These are phyloP conservation scores for Starmera quercuum DNA, from an alignment of 805 yeast species.

Conservation along the genomic window DNA sequence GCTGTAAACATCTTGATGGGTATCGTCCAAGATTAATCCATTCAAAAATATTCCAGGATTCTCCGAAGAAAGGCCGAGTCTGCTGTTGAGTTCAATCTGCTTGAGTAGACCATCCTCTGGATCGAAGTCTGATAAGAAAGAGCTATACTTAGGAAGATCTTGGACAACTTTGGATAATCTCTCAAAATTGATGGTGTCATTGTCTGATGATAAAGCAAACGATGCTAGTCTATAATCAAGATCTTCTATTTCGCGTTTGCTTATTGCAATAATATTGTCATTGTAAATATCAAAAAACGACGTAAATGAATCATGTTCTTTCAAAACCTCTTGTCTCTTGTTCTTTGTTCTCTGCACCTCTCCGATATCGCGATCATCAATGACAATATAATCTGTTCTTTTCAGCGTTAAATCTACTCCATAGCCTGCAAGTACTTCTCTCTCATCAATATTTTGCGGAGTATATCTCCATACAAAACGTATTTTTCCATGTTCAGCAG, in stretches of 20 bases:
- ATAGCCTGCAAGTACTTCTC: constrained; percentile 44
- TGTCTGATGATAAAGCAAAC: constrained; percentile 13
- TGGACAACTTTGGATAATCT: constrained; percentile 31
- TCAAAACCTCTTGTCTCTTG: constrained; percentile 18
- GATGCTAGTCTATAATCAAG: constrained; percentile 36
- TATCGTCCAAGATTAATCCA: constrained; percentile 52
- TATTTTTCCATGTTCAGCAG: constrained; percentile 57
- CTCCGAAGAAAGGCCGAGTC: constrained; percentile 30
- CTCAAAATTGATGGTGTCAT: constrained; percentile 24
- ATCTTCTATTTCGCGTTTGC: constrained; percentile 23
- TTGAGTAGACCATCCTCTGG: constrained; percentile 19
- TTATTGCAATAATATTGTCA: constrained; percentile 24
- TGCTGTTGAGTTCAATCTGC: constrained; percentile 23
- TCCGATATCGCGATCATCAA: constrained; percentile 46
- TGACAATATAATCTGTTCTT: constrained; percentile 56
- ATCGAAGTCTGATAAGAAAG: constrained; percentile 16
- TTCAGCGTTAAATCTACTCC: constrained; percentile 61
- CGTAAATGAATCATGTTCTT: constrained; percentile 3
- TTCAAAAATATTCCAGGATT: constrained; percentile 55
- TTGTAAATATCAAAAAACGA: constrained; percentile 15
- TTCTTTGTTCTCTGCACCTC: constrained; percentile 15
- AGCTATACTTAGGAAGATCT: constrained; percentile 50
- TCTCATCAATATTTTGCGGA: constrained; percentile 23
- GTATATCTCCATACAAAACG: constrained; percentile 72
- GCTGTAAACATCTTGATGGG: constrained; percentile 35